Conservation (phyloP, 495 filamentous ascomycete genomes). For the Neurospora tetrasperma region DNA sequence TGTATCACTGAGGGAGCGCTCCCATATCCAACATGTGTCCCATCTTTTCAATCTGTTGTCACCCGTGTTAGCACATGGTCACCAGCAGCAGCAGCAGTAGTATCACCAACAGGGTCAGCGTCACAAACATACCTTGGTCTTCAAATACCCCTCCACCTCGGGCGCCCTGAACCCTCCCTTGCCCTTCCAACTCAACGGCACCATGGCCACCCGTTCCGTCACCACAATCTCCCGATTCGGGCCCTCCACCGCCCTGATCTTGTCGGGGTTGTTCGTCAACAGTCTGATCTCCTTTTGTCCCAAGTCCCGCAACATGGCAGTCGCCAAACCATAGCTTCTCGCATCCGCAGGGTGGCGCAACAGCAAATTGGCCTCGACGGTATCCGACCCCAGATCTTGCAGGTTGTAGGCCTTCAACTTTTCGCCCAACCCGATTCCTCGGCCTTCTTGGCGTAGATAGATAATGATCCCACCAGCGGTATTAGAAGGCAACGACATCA, state of each 20-base stretch:
- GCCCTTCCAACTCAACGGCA: constrained; percentile 88
- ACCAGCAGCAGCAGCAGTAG: not conserved
- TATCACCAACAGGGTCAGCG: not conserved
- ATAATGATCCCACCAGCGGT: constrained; percentile 80
- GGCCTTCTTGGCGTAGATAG: constrained; percentile 90
- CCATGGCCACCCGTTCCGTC: constrained; percentile 85
- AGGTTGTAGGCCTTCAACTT: constrained; percentile 98
- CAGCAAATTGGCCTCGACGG: constrained; percentile 88
- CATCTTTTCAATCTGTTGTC: constrained; percentile 34
- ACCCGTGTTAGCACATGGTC: constrained; percentile 7
- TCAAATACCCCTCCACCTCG: constrained; percentile 87
- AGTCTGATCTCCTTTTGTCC: constrained; percentile 67
- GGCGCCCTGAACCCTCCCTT: constrained; percentile 72
- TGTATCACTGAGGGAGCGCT: constrained; percentile 9
- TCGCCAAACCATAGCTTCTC: constrained; percentile 85
- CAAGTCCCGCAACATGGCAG: constrained; percentile 84
- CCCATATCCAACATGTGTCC: constrained; percentile 29
- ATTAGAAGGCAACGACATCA: constrained; percentile 72
- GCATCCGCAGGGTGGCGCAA: constrained; percentile 91
- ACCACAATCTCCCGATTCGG: constrained; percentile 79
- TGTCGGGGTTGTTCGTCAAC: constrained; percentile 97
- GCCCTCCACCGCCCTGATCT: constrained; percentile 88
- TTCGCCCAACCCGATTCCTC: constrained; percentile 87
- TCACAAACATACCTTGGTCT: constrained; percentile 65
- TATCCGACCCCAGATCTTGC: constrained; percentile 90